Conservation (phyloP, 371 early-diverging fungal genomes). For the Mucor ambiguus region DNA sequence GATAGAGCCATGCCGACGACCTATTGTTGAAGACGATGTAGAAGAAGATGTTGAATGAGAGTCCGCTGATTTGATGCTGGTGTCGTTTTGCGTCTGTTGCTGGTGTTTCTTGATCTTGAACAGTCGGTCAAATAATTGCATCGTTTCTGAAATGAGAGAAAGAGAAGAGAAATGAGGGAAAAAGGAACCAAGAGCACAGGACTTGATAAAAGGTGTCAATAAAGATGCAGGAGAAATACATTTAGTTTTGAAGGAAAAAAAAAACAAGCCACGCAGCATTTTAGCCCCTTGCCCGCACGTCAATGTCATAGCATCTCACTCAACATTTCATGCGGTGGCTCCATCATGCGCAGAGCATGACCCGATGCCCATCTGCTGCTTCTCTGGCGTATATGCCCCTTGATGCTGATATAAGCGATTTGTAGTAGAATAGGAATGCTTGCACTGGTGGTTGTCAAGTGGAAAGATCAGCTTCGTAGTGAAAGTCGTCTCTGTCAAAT, state of each 20-base stretch:
- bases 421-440: too few species aligned
- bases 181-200: background rate
- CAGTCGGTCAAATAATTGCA: constrained; percentile 11
- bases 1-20: background rate
- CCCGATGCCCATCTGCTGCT: too few species aligned
- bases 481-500: too few species aligned
- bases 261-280: background rate
- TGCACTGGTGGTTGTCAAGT: too few species aligned
- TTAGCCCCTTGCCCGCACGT: background rate
- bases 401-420: too few species aligned
- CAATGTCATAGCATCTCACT: background rate
- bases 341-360: too few species aligned
- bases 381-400: too few species aligned
- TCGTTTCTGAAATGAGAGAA: background rate
- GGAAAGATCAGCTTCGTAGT: too few species aligned
- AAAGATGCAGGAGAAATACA: background rate
- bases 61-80: background rate
- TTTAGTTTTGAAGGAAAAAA: background rate
- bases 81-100: background rate
- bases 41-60: background rate
- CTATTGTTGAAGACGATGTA: background rate
- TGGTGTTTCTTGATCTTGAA: constrained; percentile 1
- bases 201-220: constrained; percentile 6
- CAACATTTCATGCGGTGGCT: background rate
- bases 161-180: background rate